Evolutionary conservation across 2,329 filamentous ascomycete genomes (phyloP).

Genomic region (Apiospora kogelbergensis): DNA sequence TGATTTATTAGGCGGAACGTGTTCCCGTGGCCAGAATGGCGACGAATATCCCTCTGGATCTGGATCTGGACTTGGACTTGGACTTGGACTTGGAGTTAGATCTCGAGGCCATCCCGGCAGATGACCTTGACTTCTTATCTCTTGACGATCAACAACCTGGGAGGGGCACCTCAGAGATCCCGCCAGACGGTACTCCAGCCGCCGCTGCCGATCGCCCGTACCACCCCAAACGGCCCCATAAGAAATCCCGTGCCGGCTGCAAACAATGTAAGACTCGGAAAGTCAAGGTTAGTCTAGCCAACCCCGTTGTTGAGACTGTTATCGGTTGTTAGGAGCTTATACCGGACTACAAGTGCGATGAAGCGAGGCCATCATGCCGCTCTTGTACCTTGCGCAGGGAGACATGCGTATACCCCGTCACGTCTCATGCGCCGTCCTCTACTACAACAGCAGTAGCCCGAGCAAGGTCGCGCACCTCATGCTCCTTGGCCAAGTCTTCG

Average conservation of each 20-base stretch:
- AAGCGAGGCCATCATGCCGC: conserved; percentile 48
- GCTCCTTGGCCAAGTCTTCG: neutral
- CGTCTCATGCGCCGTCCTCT: conserved; percentile 16
- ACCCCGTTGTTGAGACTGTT: neutral
- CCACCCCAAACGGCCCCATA: conserved; percentile 53
- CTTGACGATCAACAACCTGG: conserved; percentile 3
- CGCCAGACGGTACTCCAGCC: conserved; percentile 14
- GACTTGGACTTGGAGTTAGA: conserved; percentile 14
- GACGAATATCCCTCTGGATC: conserved; percentile 13
- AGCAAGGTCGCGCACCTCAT: neutral
- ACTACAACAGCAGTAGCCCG: conserved; percentile 4
- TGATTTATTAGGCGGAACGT: neutral
- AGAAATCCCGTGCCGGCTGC: conserved; percentile 54
- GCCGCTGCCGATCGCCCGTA: conserved; percentile 30
- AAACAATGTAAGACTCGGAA: conserved; percentile 55
- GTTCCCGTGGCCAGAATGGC: neutral
- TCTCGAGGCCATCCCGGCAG: conserved; percentile 4
- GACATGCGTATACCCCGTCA: conserved; percentile 45
- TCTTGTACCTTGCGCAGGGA: conserved; percentile 49
- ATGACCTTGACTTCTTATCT: conserved; percentile 8
- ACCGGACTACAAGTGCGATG: conserved; percentile 21
- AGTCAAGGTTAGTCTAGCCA: conserved; percentile 36
- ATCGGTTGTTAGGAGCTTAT: neutral
- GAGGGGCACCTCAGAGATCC: neutral
- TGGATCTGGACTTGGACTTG: conserved; percentile 9